Conservation (phyloP, 768 basidiomycete species). For the Macrolepiota dolichaula region DNA sequence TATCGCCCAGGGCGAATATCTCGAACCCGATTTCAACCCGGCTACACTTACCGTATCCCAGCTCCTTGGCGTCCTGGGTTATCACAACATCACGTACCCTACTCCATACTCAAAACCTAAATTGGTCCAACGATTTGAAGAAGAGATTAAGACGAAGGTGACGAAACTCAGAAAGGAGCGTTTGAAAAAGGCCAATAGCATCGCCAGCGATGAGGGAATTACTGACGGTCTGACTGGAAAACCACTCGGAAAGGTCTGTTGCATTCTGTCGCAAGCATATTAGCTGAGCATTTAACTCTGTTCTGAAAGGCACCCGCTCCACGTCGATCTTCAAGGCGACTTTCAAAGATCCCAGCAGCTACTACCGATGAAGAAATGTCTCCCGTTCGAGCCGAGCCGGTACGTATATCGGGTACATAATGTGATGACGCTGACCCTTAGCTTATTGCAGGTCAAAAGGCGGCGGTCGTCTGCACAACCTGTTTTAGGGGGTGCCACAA, state of each 20-base stretch:
- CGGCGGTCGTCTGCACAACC: conserved; percentile 80
- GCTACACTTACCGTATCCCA: conserved; percentile 74
- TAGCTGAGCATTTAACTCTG: neutral
- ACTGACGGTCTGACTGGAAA: conserved; percentile 80
- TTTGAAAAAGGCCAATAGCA: conserved; percentile 61
- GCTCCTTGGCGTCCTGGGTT: conserved; percentile 71
- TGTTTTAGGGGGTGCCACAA: conserved; percentile 47
- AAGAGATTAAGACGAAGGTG: conserved; percentile 63
- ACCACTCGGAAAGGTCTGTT: conserved; percentile 51
- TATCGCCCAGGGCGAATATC: conserved; percentile 72
- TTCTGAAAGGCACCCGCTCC: conserved; percentile 21
- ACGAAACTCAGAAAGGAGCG: conserved; percentile 60
- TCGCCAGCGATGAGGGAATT: conserved; percentile 81
- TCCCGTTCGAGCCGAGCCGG: conserved; percentile 50
- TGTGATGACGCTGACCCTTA: neutral
- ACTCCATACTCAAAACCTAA: conserved; percentile 75
- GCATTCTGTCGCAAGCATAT: neutral
- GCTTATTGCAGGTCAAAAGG: conserved; percentile 46
- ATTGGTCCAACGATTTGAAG: conserved; percentile 73
- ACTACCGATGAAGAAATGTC: conserved; percentile 29
- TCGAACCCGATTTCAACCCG: conserved; percentile 77
- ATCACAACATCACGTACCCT: conserved; percentile 74
- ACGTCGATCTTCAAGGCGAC: conserved; percentile 61
- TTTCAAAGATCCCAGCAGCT: conserved; percentile 54
- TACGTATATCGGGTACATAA: conserved; percentile 29